Percentiles rank a stretch among this genome's conserved stretches.
Evolutionary conservation across 2,329 filamentous ascomycete species (phyloP).

Genomic region (Aspergillus aculeatus): DNA sequence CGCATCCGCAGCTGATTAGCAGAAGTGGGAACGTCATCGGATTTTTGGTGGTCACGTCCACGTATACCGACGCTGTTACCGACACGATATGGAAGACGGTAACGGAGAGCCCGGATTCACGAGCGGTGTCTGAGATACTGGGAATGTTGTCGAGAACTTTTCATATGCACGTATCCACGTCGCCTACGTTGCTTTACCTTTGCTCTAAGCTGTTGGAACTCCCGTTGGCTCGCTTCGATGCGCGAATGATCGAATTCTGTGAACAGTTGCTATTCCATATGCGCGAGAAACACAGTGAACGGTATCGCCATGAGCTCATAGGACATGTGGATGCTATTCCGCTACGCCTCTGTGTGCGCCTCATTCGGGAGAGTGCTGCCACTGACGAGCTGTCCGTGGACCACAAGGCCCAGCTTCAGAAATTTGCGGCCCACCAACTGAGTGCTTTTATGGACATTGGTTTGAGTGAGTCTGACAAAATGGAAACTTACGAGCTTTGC

Average conservation of each 20-base stretch:
- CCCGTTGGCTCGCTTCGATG: slow-evolving; percentile 62
- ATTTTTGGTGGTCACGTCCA: slow-evolving; percentile 77
- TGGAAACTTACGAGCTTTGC: slow-evolving; percentile 64
- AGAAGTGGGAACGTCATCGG: slow-evolving; percentile 81
- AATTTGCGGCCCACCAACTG: slow-evolving; percentile 63
- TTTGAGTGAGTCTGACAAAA: slow-evolving; percentile 56
- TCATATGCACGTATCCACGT: slow-evolving; percentile 42
- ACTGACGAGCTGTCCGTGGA: slow-evolving; percentile 54
- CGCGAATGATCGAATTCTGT: slow-evolving; percentile 62
- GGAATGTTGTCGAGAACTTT: slow-evolving; percentile 60
- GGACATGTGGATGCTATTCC: slow-evolving; percentile 44
- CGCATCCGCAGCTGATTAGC: slow-evolving; percentile 83
- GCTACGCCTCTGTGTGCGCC: slow-evolving; percentile 59
- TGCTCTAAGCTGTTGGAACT: slow-evolving; percentile 68
- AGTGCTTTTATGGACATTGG: slow-evolving; percentile 59
- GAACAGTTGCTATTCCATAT: slow-evolving; percentile 55
- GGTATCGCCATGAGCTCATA: slow-evolving; percentile 24
- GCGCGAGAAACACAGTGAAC: slow-evolving; percentile 44
- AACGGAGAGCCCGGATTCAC: slow-evolving; percentile 75
- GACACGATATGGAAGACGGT: slow-evolving; percentile 84
- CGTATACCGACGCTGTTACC: slow-evolving; percentile 69
- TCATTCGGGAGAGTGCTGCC: slow-evolving; percentile 70
- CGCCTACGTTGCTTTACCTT: slow-evolving; percentile 59
- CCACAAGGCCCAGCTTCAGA: slow-evolving; percentile 62
- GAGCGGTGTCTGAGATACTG: slow-evolving; percentile 77